A percentile compares a stretch with the other conserved stretches of the same genome.
Conservation (phyloP, 257 asterid species). For the Capsicum baccatum region DNA sequence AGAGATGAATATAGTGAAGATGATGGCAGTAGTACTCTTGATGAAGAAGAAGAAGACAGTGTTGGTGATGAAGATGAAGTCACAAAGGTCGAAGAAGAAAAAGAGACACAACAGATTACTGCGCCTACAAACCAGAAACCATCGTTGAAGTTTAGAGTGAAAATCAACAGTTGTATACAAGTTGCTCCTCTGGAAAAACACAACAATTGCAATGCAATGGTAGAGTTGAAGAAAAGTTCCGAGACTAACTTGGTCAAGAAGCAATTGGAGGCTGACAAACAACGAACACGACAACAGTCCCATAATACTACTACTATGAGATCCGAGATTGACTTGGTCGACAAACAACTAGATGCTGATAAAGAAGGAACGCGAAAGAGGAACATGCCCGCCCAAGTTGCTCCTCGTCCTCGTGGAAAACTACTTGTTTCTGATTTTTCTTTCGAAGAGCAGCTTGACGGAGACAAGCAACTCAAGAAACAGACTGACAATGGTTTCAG, state of each 20-base stretch:
- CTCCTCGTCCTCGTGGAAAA: neutral
- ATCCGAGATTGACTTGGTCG: neutral
- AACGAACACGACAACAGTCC: too few species aligned
- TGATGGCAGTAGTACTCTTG: neutral
- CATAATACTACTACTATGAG: too few species aligned
- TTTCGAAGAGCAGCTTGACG: neutral
- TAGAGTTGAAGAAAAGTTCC: too few species aligned
- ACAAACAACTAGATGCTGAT: neutral
- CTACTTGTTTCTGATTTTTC: neutral
- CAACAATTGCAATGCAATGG: neutral
- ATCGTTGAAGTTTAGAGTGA: neutral
- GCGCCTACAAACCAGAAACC: neutral
- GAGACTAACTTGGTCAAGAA: too few species aligned
- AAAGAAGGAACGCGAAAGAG: neutral
- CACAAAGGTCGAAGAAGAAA: neutral
- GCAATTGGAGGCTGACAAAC: too few species aligned
- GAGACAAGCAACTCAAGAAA: neutral
- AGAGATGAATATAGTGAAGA: neutral
- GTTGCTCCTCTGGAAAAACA: too few species aligned
- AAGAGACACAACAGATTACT: neutral
- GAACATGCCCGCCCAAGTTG: neutral
- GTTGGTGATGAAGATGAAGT: neutral
- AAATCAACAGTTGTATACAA: neutral
- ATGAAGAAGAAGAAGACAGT: neutral
- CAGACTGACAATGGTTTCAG: neutral